Percentiles rank a stretch among this genome's conserved stretches.
phyloP scores from a whole-genome alignment of 176 grass and related monocot genomes.

The Oryza rufipogon region DNA sequence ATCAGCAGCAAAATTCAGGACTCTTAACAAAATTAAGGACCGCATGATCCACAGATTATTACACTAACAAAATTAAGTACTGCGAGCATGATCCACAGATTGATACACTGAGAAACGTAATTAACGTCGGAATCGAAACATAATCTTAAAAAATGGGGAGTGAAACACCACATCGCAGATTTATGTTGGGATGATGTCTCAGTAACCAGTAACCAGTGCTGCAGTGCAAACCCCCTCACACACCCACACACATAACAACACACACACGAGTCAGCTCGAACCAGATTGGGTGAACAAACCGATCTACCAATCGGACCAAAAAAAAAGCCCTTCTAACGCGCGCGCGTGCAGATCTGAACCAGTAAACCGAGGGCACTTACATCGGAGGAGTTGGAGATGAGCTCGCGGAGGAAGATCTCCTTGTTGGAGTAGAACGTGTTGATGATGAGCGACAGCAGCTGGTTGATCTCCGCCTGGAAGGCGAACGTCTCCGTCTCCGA shows the following conservation, averaged over 20 bases:
- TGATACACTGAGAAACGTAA: too few species aligned
- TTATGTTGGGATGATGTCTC: too few species aligned
- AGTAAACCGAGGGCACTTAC: constrained; percentile 28
- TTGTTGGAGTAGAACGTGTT: constrained; percentile 99
- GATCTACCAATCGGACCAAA: not conserved
- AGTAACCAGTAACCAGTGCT: too few species aligned
- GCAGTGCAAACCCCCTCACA: too few species aligned
- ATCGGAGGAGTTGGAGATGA: constrained; percentile 94
- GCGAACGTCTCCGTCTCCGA: constrained; percentile 89
- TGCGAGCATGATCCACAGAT: too few species aligned
- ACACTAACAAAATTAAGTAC: too few species aligned
- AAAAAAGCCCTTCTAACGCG: not conserved
- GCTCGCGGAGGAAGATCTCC: constrained; percentile 97
- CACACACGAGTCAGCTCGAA: not conserved
- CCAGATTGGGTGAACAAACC: not conserved
- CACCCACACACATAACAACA: not conserved
- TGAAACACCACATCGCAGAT: too few species aligned
- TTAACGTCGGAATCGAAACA: too few species aligned
- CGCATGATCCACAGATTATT: too few species aligned
- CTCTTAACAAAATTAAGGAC: too few species aligned
- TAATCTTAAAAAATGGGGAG: too few species aligned
- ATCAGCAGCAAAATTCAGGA: not conserved
- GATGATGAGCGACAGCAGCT: constrained; percentile 91
- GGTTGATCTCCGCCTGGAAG: constrained; percentile 98
- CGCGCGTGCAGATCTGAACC: constrained; percentile 4